These are phyloP conservation scores for Castanea sativa DNA, from an alignment of 306 rosid genomes.

Conservation along the genomic window DNA sequence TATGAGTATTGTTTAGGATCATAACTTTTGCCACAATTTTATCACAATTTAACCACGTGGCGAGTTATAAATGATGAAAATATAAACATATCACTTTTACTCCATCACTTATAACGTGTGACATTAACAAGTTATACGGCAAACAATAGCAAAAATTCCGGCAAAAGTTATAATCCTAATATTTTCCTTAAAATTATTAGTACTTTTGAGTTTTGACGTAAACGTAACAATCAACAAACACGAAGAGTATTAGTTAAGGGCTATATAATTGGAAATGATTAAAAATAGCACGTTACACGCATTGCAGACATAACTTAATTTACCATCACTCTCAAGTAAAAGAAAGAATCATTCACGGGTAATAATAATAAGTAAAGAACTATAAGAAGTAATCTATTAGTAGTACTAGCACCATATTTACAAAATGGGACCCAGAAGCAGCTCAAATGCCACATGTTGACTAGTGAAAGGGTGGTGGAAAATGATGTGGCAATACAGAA, in stretches of 20 bases:
- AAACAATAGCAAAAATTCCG: accelerated
- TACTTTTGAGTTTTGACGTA: too few species aligned
- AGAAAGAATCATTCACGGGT: background rate
- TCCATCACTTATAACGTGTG: accelerated
- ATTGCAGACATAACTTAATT: too few species aligned
- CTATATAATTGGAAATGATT: background rate
- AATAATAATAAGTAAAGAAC: too few species aligned
- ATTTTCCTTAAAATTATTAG: too few species aligned
- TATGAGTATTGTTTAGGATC: too few species aligned
- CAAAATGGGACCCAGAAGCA: background rate
- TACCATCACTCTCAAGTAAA: background rate
- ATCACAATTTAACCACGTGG: accelerated
- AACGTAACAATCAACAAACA: too few species aligned
- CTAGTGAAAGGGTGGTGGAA: background rate
- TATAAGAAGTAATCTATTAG: too few species aligned
- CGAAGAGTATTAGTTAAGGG: too few species aligned
- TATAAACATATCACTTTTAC: accelerated
- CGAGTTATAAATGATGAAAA: accelerated
- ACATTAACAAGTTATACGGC: accelerated
- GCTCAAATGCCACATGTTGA: background rate
- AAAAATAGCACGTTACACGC: background rate
- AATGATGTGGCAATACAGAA: background rate
- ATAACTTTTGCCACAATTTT: too few species aligned
- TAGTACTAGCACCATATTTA: background rate
- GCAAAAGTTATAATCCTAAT: too few species aligned